Evolutionary conservation across 1,139 yeast species (phyloP).

Genomic region (Zygoascus sp.): DNA sequence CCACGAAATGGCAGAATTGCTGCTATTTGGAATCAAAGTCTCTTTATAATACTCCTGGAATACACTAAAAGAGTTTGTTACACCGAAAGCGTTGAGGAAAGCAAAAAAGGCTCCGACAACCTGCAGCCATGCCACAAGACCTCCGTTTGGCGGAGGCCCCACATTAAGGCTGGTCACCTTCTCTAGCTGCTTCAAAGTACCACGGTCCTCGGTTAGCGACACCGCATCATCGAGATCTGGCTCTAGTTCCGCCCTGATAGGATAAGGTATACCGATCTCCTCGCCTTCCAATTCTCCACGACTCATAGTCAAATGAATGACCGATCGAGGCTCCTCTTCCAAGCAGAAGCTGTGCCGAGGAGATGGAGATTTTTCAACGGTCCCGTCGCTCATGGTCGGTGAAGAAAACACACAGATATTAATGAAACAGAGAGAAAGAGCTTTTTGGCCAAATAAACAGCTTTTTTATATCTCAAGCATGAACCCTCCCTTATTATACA

Average conservation of each 20-base stretch:
- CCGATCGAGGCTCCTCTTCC: background rate
- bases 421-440: no score
- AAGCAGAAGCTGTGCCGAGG: no score
- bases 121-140: conserved; percentile 32
- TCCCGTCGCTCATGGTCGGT: no score
- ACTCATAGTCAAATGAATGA: background rate
- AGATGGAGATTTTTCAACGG: no score
- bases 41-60: conserved; percentile 53
- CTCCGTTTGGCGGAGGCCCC: conserved; percentile 32
- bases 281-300: background rate
- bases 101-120: conserved; percentile 43
- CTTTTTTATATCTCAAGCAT: no score
- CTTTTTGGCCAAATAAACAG: no score
- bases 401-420: no score
- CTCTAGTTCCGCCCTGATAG: background rate
- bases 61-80: conserved; percentile 57
- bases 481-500: no score
- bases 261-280: background rate
- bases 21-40: conserved; percentile 42
- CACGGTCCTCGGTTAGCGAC: background rate
- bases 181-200: background rate
- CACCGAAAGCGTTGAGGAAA: conserved; percentile 51
- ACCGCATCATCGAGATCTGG: background rate
- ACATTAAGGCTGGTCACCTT: background rate
- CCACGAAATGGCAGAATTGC: conserved; percentile 31